phyloP scores from a whole-genome alignment of 1,284 basidiomycete species.

The Apiotrichum veenhuisii region DNA sequence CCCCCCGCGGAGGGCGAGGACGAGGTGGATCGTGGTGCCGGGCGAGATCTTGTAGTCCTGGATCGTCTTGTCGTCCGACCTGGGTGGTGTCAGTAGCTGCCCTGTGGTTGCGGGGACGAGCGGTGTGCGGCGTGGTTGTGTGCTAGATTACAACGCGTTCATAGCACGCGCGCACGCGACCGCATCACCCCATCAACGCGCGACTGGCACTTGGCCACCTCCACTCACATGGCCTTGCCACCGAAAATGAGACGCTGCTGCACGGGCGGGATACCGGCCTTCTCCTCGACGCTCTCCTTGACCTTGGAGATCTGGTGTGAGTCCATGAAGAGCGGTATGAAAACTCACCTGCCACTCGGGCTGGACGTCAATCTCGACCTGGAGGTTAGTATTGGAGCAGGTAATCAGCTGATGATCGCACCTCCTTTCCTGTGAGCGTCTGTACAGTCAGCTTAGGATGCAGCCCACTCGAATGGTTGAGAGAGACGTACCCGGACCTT shows the following conservation, averaged over 20 bases:
- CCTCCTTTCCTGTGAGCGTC: constrained; percentile 46
- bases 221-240: constrained; percentile 88
- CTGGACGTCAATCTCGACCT: constrained; percentile 86
- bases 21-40: constrained; percentile 83
- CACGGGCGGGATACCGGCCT: constrained; percentile 94
- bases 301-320: constrained; percentile 75
- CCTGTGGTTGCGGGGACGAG: no score
- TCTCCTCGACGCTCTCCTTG: constrained; percentile 98
- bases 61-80: constrained; percentile 80
- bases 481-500: constrained; percentile 46
- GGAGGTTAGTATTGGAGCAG: neutral
- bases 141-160: neutral
- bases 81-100: constrained; percentile 21
- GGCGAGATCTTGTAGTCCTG: constrained; percentile 75
- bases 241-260: constrained; percentile 94
- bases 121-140: no score
- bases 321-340: neutral
- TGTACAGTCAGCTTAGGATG: constrained; percentile 21
- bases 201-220: no score
- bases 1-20: constrained; percentile 86
- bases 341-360: constrained; percentile 73
- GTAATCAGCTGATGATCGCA: constrained; percentile 9
- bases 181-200: neutral
- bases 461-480: neutral
- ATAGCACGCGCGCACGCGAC: neutral